Conservation (phyloP, 805 yeast genomes). For the Wickerhamiella azymoides region DNA sequence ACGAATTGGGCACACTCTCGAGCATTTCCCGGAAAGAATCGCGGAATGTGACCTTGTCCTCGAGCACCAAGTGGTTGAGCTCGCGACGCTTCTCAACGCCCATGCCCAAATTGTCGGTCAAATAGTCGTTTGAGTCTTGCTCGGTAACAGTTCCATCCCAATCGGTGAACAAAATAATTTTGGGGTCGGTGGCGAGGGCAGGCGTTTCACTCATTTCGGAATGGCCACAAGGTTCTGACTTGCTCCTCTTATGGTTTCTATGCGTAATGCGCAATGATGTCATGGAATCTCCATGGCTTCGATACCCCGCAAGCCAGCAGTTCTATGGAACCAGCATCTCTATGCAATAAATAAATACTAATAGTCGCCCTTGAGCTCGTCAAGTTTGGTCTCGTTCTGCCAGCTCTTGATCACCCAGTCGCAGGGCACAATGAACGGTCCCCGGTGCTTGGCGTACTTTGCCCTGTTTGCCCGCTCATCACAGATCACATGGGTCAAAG, state of each 20-base stretch:
- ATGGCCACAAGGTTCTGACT: no score
- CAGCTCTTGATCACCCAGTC: conserved; percentile 5
- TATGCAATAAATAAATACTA: background rate
- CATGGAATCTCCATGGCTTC: no score
- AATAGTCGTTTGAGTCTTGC: conserved; percentile 85
- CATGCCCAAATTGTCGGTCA: conserved; percentile 82
- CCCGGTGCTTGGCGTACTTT: conserved; percentile 1
- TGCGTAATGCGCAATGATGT: background rate
- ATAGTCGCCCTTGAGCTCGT: conserved; percentile 1
- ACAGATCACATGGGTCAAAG: conserved; percentile 6
- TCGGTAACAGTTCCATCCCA: conserved; percentile 97
- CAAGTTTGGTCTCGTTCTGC: conserved; percentile 5
- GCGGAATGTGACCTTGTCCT: conserved; percentile 46
- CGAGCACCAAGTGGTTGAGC: conserved; percentile 58
- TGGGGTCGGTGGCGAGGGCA: conserved; percentile 26
- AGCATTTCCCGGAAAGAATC: conserved; percentile 80
- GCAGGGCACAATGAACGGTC: conserved; percentile 3
- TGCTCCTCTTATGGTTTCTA: background rate
- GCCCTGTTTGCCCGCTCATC: background rate
- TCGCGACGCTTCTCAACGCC: conserved; percentile 54
- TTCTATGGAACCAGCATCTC: no score
- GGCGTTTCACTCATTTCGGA: conserved; percentile 13
- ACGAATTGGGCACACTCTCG: conserved; percentile 59
- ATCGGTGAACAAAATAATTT: conserved; percentile 86
- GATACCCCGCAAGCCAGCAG: no score